These are phyloP conservation scores for Crithidia sp. DNA, from an alignment of 208 protist genomes.

Conservation along the genomic window DNA sequence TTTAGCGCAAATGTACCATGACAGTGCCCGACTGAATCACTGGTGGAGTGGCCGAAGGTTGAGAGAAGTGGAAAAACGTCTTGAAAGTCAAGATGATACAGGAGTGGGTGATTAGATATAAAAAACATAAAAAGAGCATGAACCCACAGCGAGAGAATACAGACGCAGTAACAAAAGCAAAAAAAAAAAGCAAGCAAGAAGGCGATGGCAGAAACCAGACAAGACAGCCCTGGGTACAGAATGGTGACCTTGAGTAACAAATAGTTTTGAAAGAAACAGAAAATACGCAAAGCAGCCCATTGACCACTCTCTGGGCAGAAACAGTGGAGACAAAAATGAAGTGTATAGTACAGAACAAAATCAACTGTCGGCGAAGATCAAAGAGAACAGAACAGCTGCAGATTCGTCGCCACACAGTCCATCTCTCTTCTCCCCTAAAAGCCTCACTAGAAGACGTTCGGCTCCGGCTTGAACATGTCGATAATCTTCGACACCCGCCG, in stretches of 20 bases:
- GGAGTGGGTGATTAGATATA: too few relatives aligned
- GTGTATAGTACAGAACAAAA: neutral
- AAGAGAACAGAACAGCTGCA: neutral
- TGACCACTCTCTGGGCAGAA: too few relatives aligned
- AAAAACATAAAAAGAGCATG: neutral
- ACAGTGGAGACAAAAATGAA: too few relatives aligned
- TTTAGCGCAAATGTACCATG: too few relatives aligned
- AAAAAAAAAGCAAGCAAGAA: conserved; percentile 13
- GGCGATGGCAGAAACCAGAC: conserved; percentile 13
- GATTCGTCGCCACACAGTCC: too few relatives aligned
- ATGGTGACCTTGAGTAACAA: too few relatives aligned
- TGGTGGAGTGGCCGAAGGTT: too few relatives aligned
- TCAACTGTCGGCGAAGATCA: neutral
- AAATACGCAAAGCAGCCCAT: too few relatives aligned
- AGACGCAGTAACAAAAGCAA: neutral
- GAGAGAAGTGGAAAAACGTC: too few relatives aligned
- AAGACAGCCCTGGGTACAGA: neutral
- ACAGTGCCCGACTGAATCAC: too few relatives aligned
- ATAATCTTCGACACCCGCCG: conserved; percentile 21
- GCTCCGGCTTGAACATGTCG: conserved; percentile 23
- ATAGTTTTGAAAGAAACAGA: too few relatives aligned
- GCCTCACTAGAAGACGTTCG: conserved; percentile 3
- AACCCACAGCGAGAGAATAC: neutral
- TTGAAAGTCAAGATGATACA: too few relatives aligned
- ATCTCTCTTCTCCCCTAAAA: neutral